Percentiles rank a stretch among this genome's conserved stretches.
Conservation (phyloP, 805 yeast genomes). For the Metschnikowia kunwiensis region DNA sequence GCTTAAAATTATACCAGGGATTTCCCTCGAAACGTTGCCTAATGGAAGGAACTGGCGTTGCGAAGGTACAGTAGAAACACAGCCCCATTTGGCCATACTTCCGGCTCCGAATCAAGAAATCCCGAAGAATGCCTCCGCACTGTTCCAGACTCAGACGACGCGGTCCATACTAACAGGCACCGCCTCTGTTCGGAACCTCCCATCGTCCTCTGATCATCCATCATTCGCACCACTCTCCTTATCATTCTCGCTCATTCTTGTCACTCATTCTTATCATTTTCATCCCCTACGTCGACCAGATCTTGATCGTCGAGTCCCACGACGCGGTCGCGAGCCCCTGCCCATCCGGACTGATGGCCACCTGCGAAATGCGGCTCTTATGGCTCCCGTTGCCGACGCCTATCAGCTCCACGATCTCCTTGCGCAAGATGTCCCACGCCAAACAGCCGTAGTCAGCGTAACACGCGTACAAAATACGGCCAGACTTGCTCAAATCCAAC, state of each 20-base stretch:
- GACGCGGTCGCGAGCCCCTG: slow-evolving; percentile 73
- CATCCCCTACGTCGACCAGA: slow-evolving; percentile 48
- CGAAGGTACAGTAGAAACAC: no score
- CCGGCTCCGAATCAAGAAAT: no score
- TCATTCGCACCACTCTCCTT: background rate
- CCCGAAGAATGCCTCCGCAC: no score
- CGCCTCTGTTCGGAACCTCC: no score
- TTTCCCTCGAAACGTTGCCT: no score
- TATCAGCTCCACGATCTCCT: slow-evolving; percentile 60
- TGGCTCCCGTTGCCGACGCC: slow-evolving; percentile 51
- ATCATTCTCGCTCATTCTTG: background rate
- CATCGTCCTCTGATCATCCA: background rate
- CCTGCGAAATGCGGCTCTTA: slow-evolving; percentile 56
- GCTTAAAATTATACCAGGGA: no score
- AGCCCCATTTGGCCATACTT: no score
- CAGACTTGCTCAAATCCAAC: slow-evolving; percentile 69
- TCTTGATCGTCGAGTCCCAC: slow-evolving; percentile 71
- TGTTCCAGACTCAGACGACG: no score
- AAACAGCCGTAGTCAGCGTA: slow-evolving; percentile 74
- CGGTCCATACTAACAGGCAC: no score
- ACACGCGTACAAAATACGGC: slow-evolving; percentile 70
- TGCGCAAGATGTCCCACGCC: slow-evolving; percentile 73
- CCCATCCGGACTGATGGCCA: slow-evolving; percentile 71
- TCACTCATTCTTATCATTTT: background rate
- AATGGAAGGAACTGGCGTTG: no score